Evolutionary conservation across 2,329 filamentous ascomycete species (phyloP).

Genomic region (Colletotrichum australisinense): DNA sequence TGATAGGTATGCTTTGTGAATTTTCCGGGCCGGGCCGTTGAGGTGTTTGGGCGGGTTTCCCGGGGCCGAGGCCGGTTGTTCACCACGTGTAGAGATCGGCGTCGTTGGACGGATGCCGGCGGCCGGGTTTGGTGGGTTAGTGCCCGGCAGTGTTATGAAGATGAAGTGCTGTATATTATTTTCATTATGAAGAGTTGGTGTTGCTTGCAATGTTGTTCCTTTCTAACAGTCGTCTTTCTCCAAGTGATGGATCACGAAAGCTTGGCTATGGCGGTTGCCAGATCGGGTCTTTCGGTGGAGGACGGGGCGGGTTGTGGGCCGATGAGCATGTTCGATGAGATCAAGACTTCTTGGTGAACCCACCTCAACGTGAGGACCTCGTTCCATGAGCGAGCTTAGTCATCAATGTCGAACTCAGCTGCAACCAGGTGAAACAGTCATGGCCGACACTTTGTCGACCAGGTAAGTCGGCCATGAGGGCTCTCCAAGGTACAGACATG

Average conservation of each 20-base stretch:
- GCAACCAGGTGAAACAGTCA: not conserved
- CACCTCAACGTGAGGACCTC: not conserved
- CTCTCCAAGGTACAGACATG: not conserved
- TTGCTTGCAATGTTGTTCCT: not conserved
- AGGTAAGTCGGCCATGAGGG: too few relatives aligned
- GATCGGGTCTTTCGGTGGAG: conserved; percentile 17
- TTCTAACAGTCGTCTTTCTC: not conserved
- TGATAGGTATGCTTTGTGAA: not conserved
- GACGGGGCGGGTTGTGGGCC: conserved; percentile 26
- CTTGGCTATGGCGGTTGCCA: conserved; percentile 3
- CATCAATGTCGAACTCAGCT: not conserved
- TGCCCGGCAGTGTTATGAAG: too few relatives aligned
- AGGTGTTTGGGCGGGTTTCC: not conserved
- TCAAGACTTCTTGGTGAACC: conserved; percentile 21
- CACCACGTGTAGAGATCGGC: too few relatives aligned
- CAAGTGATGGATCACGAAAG: conserved; percentile 11
- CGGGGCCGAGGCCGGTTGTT: not conserved
- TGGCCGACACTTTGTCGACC: too few relatives aligned
- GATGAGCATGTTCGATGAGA: conserved; percentile 27
- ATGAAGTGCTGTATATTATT: not conserved
- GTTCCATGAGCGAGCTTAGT: conserved; percentile 8
- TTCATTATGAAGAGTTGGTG: not conserved
- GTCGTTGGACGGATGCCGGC: too few relatives aligned
- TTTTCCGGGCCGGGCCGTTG: not conserved
- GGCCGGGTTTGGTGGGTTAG: too few relatives aligned